phyloP scores from a whole-genome alignment of 2,329 filamentous ascomycete genomes.

The Claviceps pazoutovae region DNA sequence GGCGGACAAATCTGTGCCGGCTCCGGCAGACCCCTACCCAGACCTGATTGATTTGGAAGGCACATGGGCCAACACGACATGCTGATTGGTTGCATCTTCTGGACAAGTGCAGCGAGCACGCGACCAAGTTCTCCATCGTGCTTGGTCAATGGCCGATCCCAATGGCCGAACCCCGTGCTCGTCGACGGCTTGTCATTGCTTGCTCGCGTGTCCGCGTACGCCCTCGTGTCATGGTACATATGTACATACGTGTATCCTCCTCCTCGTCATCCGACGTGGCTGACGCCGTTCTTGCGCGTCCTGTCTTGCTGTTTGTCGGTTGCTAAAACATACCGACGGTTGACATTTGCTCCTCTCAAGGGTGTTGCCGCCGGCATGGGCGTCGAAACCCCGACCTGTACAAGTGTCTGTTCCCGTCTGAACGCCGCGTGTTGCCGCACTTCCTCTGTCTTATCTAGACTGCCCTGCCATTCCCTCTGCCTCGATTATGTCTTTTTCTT shows the following conservation, averaged over 20 bases:
- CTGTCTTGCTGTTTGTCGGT: too few species aligned
- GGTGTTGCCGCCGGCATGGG: too few species aligned
- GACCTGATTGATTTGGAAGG: slow-evolving; percentile 1
- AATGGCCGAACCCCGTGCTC: background rate
- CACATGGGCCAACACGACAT: slow-evolving; percentile 20
- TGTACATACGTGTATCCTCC: background rate
- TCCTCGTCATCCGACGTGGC: background rate
- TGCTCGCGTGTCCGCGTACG: background rate
- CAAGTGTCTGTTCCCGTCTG: too few species aligned
- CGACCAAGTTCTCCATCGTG: slow-evolving; percentile 30
- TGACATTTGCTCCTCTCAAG: too few species aligned
- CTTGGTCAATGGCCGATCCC: slow-evolving; percentile 22
- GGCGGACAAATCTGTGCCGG: background rate
- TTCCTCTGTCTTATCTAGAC: too few species aligned
- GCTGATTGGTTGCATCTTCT: slow-evolving; percentile 19
- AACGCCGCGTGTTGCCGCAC: too few species aligned
- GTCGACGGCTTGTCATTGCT: background rate
- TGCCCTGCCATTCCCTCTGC: too few species aligned
- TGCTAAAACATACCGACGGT: too few species aligned
- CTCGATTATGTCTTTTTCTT: too few species aligned
- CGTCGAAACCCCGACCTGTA: too few species aligned
- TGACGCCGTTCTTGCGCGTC: too few species aligned
- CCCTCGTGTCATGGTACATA: background rate
- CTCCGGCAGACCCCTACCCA: background rate
- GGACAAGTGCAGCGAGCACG: slow-evolving; percentile 20